A percentile compares a stretch with the other conserved stretches of the same genome.
Evolutionary conservation across 495 filamentous ascomycete species (phyloP).

Genomic region (Hyaloscypha variabilis): DNA sequence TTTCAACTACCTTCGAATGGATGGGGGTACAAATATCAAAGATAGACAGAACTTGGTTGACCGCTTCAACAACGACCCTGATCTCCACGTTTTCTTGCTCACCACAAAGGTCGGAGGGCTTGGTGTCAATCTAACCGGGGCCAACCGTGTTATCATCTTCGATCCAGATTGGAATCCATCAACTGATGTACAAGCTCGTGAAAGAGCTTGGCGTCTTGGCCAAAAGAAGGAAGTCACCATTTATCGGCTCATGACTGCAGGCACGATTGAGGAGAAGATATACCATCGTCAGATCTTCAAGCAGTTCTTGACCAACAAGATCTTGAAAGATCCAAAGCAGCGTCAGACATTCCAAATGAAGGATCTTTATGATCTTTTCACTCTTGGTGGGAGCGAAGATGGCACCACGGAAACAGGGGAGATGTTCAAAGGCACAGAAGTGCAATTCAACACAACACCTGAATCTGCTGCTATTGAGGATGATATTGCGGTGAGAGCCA

Average conservation of each 20-base stretch:
- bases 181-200: constrained; percentile 91
- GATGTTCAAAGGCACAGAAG: constrained; percentile 82
- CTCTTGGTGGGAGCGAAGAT: constrained; percentile 68
- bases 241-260: constrained; percentile 94
- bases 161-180: constrained; percentile 99
- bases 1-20: constrained; percentile 87
- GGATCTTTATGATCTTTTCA: constrained; percentile 90
- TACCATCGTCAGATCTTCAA: constrained; percentile 98
- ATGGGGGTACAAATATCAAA: constrained; percentile 84
- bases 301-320: constrained; percentile 93
- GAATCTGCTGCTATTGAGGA: constrained; percentile 41
- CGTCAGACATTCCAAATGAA: constrained; percentile 80
- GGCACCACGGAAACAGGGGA: constrained; percentile 78
- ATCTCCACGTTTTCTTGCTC: constrained; percentile 85
- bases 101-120: constrained; percentile 95
- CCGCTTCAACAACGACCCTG: constrained; percentile 80
- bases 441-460: constrained; percentile 51
- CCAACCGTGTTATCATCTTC: constrained; percentile 94
- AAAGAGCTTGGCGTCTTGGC: constrained; percentile 92
- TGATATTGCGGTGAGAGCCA: constrained; percentile 24
- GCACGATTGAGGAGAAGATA: constrained; percentile 98
- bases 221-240: constrained; percentile 94
- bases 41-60: constrained; percentile 83
- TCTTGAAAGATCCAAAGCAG: constrained; percentile 89
- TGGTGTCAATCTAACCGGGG: constrained; percentile 91